phyloP scores from a whole-genome alignment of 805 yeast species.

The Saccharomycopsis sp. region DNA sequence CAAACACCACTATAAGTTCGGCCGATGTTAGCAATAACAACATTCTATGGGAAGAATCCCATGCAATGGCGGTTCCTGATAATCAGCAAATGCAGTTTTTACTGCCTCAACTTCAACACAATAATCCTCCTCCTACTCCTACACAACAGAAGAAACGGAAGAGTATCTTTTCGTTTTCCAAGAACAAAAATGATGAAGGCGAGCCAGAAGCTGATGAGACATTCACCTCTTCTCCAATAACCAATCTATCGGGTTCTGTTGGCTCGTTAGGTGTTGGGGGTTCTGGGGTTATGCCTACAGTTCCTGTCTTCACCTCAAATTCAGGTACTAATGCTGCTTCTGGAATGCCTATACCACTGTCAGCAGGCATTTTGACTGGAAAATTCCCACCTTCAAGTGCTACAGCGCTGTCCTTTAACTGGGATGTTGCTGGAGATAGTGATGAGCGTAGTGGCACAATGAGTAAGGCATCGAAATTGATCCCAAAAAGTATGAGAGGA shows the following conservation, averaged over 20 bases:
- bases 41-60: not conserved
- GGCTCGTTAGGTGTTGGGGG: not conserved
- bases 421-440: not conserved
- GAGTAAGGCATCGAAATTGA: constrained; percentile 14
- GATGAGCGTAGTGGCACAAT: constrained; percentile 1
- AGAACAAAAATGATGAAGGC: not conserved
- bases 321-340: not conserved
- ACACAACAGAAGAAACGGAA: constrained; percentile 16
- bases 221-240: not conserved
- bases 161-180: constrained; percentile 9
- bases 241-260: not conserved
- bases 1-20: not conserved
- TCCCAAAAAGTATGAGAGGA: constrained; percentile 21
- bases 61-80: not conserved
- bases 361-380: not conserved
- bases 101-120: too few relatives aligned
- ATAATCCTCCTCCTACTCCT: not conserved
- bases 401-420: not conserved
- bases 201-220: not conserved
- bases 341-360: not conserved
- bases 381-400: not conserved
- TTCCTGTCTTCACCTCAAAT: not conserved
- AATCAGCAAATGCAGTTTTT: too few relatives aligned
- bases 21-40: not conserved
- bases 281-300: not conserved